Evolutionary conservation across 805 yeast genomes (phyloP), one percentile per base, ranked within the genome.

Genomic region (Jamesozyma spencerorum): DNA sequence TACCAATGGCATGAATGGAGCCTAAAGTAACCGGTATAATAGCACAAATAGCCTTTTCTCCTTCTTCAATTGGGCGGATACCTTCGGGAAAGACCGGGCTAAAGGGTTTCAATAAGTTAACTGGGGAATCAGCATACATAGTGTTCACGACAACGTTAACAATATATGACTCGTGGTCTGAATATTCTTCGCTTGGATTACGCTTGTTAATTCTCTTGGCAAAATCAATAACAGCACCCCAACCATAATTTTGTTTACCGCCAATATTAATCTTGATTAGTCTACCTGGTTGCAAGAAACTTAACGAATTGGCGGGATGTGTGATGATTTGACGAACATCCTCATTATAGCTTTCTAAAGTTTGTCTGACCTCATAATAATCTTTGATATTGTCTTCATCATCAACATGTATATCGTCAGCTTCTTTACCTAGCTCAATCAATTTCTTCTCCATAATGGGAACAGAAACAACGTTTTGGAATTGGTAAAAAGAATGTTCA

Each of bases 401-500:
- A 35, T 83, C 92, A 38, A 92, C 71, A 13, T 64, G 62, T 26
- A 81, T 67, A 0, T 54, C 54, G 7, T 72, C 70, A 22, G 71
- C 63, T 47, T 79, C 65, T 4, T 61, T 62, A 29, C 75, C 72
- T 49, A 81, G 61, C 28, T 70, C 75, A n/a, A 65, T 63, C 18
- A 84, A 64, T 48, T 83, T 72, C 42, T 69, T 70, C 53, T 87
- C 95, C 68, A 92, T 69, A 14, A 72, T 67, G 1, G 99, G 99
- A 12, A 94, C 94, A 18, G 94, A 77, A 13, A 90, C 76, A 8
- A 90, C 85, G 58, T 85, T 90, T 61, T 92, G 99, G 60, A 88
- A 94, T 63, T 92, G 99, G 66, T 69, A 92, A 57, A 92, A 92
- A 2, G 98, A 90, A 51, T 82, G 75, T 59, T 87, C 95, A 49